These are phyloP conservation scores for Scheffersomyces insectosa DNA, from an alignment of 1,139 yeast species.

Conservation along the genomic window DNA sequence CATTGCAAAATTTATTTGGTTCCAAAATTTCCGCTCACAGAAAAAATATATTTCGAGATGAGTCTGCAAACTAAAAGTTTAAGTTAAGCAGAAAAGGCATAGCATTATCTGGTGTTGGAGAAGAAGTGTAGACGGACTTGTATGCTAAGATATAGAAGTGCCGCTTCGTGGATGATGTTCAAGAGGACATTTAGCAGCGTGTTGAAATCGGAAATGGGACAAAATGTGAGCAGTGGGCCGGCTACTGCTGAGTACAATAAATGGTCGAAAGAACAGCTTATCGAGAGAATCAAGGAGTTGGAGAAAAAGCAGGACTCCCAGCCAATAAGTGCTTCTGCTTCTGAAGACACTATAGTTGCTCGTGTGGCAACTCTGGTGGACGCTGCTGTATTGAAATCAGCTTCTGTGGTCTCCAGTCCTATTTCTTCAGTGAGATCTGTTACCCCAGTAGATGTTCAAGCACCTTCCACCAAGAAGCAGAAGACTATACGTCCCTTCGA, in stretches of 20 bases:
- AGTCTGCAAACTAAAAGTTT: no score
- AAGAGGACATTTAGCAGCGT: conserved; percentile 9
- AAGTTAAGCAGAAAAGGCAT: no score
- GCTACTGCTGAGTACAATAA: conserved; percentile 30
- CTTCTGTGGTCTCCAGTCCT: neutral
- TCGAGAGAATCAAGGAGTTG: conserved; percentile 47
- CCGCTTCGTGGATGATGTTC: conserved; percentile 6
- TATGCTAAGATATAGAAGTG: neutral
- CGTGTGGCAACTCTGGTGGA: neutral
- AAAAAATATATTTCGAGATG: no score
- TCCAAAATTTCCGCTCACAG: no score
- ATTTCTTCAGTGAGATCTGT: neutral
- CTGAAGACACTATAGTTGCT: neutral
- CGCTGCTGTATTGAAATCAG: neutral
- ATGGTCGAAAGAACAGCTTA: conserved; percentile 57
- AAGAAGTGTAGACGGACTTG: neutral
- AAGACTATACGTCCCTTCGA: conserved; percentile 52
- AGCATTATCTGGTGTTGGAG: no score
- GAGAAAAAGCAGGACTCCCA: conserved; percentile 31
- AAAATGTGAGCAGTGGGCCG: neutral
- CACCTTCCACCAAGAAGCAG: conserved; percentile 22
- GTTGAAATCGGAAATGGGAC: conserved; percentile 4
- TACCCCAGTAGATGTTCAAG: neutral
- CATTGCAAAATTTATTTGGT: no score
- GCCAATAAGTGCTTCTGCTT: neutral